A percentile compares a stretch with the other conserved stretches of the same genome.
These are phyloP conservation scores for Pichia sp. DNA, from an alignment of 1,139 yeast species.

Conservation along the genomic window DNA sequence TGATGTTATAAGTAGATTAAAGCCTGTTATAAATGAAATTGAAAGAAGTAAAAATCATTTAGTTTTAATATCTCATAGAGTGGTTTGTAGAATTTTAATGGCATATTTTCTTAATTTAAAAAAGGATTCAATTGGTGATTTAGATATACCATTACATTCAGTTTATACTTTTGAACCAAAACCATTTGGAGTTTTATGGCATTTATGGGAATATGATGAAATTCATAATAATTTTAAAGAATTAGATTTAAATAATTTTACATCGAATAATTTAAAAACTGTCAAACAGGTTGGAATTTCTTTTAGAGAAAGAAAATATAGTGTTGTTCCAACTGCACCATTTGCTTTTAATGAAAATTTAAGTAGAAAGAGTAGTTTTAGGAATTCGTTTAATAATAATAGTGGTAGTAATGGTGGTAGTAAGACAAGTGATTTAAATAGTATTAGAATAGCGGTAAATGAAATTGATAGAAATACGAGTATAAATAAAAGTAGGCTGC, in stretches of 20 bases:
- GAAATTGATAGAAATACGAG: neutral
- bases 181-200: slow-evolving; percentile 93
- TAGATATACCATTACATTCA: slow-evolving; percentile 90
- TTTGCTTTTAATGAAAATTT: neutral
- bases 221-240: slow-evolving; percentile 68
- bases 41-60: slow-evolving; percentile 89
- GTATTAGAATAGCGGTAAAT: neutral
- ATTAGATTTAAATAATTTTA: slow-evolving; percentile 57
- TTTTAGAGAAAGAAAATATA: slow-evolving; percentile 58
- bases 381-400: neutral
- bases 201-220: slow-evolving; percentile 81
- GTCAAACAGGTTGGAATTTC: slow-evolving; percentile 62
- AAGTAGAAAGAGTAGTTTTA: slow-evolving; percentile 9
- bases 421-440: neutral
- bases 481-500: neutral
- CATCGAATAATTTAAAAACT: slow-evolving; percentile 37
- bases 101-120: slow-evolving; percentile 87
- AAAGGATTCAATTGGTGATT: slow-evolving; percentile 75
- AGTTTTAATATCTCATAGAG: slow-evolving; percentile 79
- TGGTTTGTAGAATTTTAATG: slow-evolving; percentile 76
- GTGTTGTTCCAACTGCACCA: slow-evolving; percentile 72
- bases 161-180: slow-evolving; percentile 84
- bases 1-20: slow-evolving; percentile 83
- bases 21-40: slow-evolving; percentile 87
- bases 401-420: too few relatives aligned